These are phyloP conservation scores for Trichophaea hybrida DNA, from an alignment of 2,329 filamentous ascomycete species.

Conservation along the genomic window DNA sequence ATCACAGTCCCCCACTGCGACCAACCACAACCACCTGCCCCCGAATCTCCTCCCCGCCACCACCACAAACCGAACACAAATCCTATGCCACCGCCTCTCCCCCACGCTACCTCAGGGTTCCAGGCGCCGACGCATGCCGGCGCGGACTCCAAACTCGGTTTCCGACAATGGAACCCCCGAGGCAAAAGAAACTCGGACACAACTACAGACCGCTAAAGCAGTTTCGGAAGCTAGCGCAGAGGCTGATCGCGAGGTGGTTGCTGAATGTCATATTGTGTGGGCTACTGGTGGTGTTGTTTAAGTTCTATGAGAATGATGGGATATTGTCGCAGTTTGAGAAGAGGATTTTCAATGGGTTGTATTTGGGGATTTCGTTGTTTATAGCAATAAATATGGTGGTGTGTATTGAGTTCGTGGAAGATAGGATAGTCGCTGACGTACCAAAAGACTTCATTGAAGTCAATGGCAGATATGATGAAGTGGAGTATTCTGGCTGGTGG, in stretches of 20 bases:
- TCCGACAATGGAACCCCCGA: neutral
- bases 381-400: conserved; percentile 5
- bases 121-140: no score
- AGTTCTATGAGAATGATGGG: conserved; percentile 11
- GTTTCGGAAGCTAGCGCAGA: conserved; percentile 1
- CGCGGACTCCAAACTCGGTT: conserved; percentile 8
- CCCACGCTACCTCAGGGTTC: no score
- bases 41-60: no score
- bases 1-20: no score
- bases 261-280: conserved; percentile 7
- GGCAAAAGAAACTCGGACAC: conserved; percentile 4
- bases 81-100: no score
- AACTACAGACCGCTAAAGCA: conserved; percentile 9
- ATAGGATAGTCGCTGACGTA: neutral
- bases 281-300: conserved; percentile 11
- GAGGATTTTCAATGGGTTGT: conserved; percentile 12
- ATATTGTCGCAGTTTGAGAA: conserved; percentile 9
- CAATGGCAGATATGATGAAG: conserved; percentile 17
- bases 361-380: conserved; percentile 12
- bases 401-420: neutral
- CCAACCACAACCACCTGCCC: no score
- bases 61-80: no score
- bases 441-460: conserved; percentile 14
- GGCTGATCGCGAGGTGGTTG: conserved; percentile 8
- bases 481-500: conserved; percentile 15